A percentile compares a stretch with the other conserved stretches of the same genome.
These are phyloP conservation scores for Conticribra guillardii DNA, from an alignment of 108 stramenopile genomes.

Conservation along the genomic window DNA sequence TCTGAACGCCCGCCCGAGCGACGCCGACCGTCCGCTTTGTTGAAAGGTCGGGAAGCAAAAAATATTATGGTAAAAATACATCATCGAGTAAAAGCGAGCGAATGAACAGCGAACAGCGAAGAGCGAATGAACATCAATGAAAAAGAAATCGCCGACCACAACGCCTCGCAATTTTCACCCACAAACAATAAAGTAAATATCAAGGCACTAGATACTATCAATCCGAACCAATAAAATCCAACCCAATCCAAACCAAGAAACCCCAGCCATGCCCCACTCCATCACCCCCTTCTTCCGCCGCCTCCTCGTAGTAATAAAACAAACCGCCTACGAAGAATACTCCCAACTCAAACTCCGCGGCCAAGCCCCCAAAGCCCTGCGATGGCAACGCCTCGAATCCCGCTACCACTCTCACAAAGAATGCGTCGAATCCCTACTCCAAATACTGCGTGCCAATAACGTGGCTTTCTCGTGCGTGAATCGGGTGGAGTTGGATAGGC, in stretches of 20 bases:
- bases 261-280: conserved; percentile 23
- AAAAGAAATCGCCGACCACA: not conserved
- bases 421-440: conserved; percentile 81
- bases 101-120: not conserved
- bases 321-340: conserved; percentile 93
- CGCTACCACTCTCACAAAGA: conserved; percentile 91
- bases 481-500: conserved; percentile 94
- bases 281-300: conserved; percentile 36
- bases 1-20: no score
- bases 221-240: no score
- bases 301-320: conserved; percentile 96
- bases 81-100: not conserved
- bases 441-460: conserved; percentile 66
- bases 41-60: no score
- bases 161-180: no score
- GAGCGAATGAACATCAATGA: not conserved
- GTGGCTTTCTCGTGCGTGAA: conserved; percentile 88
- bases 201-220: no score
- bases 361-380: conserved; percentile 94
- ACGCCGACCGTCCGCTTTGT: no score
- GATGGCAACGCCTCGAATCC: conserved; percentile 90
- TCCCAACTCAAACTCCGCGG: conserved; percentile 92
- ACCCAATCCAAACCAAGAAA: no score
- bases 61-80: no score
- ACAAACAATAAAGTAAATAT: no score